Conservation (phyloP, 148 eudicot species). For the Diospyros kaki region DNA sequence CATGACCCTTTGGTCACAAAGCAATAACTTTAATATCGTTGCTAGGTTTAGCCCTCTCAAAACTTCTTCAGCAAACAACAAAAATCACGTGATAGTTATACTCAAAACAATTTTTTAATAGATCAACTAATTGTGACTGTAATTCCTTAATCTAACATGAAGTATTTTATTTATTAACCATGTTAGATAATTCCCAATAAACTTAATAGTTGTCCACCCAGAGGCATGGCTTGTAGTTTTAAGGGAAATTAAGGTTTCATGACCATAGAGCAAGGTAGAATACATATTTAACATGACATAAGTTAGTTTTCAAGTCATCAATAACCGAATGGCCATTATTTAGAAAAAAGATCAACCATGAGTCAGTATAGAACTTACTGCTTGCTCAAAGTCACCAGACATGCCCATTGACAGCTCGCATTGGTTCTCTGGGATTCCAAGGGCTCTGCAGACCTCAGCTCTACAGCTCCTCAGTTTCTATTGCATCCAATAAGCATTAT, state of each 20-base stretch:
- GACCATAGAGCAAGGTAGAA: neutral
- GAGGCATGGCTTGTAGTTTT: too few species aligned
- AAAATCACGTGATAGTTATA: too few species aligned
- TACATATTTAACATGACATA: neutral
- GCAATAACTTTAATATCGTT: too few species aligned
- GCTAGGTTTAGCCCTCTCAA: too few species aligned
- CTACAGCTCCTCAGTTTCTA: conserved; percentile 68
- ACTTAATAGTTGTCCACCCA: neutral
- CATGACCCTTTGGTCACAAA: too few species aligned
- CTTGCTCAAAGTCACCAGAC: conserved; percentile 95
- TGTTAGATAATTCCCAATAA: neutral
- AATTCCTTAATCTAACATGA: neutral
- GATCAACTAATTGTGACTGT: neutral
- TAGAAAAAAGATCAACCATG: neutral
- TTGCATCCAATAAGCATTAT: conserved; percentile 16
- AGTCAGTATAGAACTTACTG: conserved; percentile 40
- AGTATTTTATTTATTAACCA: neutral
- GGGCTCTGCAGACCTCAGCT: conserved; percentile 70
- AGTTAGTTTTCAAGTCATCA: neutral
- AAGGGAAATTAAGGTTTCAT: neutral
- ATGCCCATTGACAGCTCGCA: conserved; percentile 98
- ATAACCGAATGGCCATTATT: conserved; percentile 1
- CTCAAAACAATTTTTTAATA: too few species aligned
- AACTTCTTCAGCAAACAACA: too few species aligned
- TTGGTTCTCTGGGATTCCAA: conserved; percentile 60